Conservation (phyloP, 768 basidiomycete species). For the Russula dissimulans region DNA sequence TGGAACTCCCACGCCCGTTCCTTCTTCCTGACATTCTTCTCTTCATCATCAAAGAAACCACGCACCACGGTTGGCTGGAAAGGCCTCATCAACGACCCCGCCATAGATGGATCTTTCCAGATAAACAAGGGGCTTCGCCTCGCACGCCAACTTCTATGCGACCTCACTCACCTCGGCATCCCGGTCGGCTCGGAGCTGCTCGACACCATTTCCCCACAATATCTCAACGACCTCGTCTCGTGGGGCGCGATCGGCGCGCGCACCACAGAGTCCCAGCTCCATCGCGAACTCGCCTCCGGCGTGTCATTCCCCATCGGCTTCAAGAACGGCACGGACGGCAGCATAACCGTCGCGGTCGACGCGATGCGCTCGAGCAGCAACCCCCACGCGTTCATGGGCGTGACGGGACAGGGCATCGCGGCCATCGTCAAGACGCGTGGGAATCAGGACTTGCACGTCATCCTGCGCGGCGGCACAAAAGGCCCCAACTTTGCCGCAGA, state of each 20-base stretch:
- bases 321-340: slow-evolving; percentile 98
- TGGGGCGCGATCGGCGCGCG: slow-evolving; percentile 98
- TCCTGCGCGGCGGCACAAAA: slow-evolving; percentile 84
- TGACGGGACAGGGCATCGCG: slow-evolving; percentile 81
- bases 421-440: slow-evolving; percentile 80
- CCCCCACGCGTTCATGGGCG: slow-evolving; percentile 95
- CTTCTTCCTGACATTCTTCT: background rate
- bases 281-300: slow-evolving; percentile 92
- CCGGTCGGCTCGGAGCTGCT: slow-evolving; percentile 94
- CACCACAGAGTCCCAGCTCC: slow-evolving; percentile 95
- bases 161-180: slow-evolving; percentile 81
- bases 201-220: slow-evolving; percentile 78
- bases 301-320: slow-evolving; percentile 98
- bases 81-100: slow-evolving; percentile 90
- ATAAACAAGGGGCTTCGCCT: slow-evolving; percentile 95
- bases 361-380: slow-evolving; percentile 90
- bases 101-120: slow-evolving; percentile 88
- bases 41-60: slow-evolving; percentile 63
- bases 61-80: slow-evolving; percentile 98
- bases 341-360: slow-evolving; percentile 83
- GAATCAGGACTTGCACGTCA: slow-evolving; percentile 78
- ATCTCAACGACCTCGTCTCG: slow-evolving; percentile 70
- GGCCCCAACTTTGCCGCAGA: slow-evolving; percentile 85
- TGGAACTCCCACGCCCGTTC: background rate
- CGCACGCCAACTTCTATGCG: slow-evolving; percentile 82